phyloP scores from a whole-genome alignment of 2,329 filamentous ascomycete species.

The Ustulina deusta region DNA sequence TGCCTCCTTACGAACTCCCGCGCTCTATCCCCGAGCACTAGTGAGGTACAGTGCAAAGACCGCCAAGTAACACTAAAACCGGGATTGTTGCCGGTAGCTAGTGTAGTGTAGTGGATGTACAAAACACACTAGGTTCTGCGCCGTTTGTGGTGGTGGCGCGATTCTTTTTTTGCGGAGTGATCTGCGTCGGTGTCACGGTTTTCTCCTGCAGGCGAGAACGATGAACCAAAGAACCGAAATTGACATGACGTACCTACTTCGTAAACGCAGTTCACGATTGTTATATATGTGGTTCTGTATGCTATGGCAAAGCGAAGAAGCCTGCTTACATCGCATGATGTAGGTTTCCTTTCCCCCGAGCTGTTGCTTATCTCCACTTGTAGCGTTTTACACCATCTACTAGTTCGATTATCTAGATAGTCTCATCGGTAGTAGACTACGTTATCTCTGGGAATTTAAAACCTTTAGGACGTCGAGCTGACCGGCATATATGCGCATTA shows the following conservation, averaged over 20 bases:
- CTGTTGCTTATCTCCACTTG: background rate
- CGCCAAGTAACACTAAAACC: constrained; percentile 8
- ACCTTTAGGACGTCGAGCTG: background rate
- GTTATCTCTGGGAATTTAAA: background rate
- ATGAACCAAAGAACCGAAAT: constrained; percentile 8
- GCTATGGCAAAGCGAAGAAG: background rate
- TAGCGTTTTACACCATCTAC: background rate
- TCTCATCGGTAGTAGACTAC: background rate
- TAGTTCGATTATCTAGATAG: background rate
- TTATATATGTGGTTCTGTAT: background rate
- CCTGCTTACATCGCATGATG: background rate
- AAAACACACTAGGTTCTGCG: constrained; percentile 2
- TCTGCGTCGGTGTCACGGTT: background rate
- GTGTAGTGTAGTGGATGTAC: too few species aligned
- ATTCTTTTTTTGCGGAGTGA: constrained; percentile 11
- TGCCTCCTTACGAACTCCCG: too few species aligned
- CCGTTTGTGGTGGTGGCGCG: constrained; percentile 22
- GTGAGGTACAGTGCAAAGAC: too few species aligned
- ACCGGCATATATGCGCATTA: background rate
- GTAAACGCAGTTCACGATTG: background rate
- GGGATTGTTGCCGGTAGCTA: constrained; percentile 9
- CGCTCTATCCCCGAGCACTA: background rate
- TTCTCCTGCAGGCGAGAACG: background rate
- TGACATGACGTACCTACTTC: background rate
- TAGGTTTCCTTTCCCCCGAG: background rate